A percentile compares a stretch with the other conserved stretches of the same genome.
Conservation (phyloP, 768 basidiomycete species). For the Scleroderma citrinum region DNA sequence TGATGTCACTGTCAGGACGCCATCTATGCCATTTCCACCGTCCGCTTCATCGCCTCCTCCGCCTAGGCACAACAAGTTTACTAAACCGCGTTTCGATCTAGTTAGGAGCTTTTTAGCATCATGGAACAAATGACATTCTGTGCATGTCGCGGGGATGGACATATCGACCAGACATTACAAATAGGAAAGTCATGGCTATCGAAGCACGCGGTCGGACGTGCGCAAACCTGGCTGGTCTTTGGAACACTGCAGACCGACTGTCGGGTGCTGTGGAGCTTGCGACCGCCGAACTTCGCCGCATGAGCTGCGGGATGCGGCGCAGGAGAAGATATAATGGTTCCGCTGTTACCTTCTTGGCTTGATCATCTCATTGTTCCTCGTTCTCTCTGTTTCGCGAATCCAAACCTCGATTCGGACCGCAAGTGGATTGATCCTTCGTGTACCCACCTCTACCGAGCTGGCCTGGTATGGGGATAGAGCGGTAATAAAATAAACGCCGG, state of each 20-base stretch:
- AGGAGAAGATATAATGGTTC: background rate
- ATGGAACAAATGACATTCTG: background rate
- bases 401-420: conserved; percentile 3
- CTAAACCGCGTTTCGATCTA: background rate
- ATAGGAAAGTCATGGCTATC: background rate
- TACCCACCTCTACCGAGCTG: conserved; percentile 14
- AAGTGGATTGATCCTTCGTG: too few relatives aligned
- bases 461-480: conserved; percentile 16
- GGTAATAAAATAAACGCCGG: conserved; percentile 19
- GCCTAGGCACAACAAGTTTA: background rate
- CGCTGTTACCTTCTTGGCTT: background rate
- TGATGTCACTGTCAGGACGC: background rate
- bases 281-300: background rate
- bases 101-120: background rate
- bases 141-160: background rate
- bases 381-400: too few relatives aligned
- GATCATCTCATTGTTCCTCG: too few relatives aligned
- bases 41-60: background rate
- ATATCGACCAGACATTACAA: background rate
- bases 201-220: background rate
- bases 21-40: background rate
- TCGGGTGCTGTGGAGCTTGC: background rate
- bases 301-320: background rate
- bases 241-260: background rate
- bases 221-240: background rate